Conservation (phyloP, 164 flowering plant genomes). For the Chimonanthus praecox region DNA sequence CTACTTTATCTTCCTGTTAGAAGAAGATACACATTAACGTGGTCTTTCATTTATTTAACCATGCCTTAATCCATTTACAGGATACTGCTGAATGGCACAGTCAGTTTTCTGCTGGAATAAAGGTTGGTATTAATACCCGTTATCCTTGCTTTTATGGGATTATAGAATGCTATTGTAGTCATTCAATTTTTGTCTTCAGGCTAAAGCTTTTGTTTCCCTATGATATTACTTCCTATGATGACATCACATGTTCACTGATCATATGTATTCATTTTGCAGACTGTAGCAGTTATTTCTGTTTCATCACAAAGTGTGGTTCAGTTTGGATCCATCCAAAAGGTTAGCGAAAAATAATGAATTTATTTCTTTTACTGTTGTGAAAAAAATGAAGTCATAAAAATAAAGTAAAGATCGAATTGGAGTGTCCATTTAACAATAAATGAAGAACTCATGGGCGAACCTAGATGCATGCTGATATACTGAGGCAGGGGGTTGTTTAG, state of each 20-base stretch:
- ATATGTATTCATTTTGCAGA: conserved; percentile 47
- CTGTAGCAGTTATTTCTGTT: conserved; percentile 60
- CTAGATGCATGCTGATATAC: too few species aligned
- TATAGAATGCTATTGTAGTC: not conserved
- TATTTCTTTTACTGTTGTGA: not conserved
- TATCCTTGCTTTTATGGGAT: not conserved
- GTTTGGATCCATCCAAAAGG: conserved; percentile 81
- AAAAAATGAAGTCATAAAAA: too few species aligned
- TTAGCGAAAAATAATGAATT: conserved; percentile 16
- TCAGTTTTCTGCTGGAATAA: conserved; percentile 59
- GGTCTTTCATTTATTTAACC: not conserved
- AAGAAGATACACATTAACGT: not conserved
- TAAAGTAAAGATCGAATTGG: too few species aligned
- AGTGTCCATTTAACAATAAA: too few species aligned
- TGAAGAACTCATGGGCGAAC: too few species aligned
- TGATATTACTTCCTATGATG: conserved; percentile 1
- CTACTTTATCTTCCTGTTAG: not conserved
- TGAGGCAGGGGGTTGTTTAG: too few species aligned
- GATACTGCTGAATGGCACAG: conserved; percentile 33
- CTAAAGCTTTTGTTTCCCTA: not conserved
- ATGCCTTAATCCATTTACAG: conserved; percentile 20
- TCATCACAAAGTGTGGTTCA: conserved; percentile 60
- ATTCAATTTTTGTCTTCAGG: not conserved
- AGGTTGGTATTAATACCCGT: conserved; percentile 34
- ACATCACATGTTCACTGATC: conserved; percentile 4